Percentiles rank a stretch among this genome's conserved stretches.
Conservation (phyloP, 495 filamentous ascomycete genomes). For the Aspergillus bridgeri region DNA sequence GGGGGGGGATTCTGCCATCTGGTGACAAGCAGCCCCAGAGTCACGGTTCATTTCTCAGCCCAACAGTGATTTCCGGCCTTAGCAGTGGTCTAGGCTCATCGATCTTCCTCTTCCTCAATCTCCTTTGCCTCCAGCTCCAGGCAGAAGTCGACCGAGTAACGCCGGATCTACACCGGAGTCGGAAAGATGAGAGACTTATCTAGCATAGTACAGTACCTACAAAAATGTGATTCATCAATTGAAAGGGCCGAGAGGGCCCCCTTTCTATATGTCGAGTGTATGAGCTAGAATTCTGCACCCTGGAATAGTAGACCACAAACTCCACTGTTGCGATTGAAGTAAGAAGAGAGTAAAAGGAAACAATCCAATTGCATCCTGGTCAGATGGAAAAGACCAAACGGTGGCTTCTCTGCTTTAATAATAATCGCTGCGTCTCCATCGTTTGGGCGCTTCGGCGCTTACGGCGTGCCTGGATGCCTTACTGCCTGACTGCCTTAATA, state of each 20-base stretch:
- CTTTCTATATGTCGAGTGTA: too few relatives aligned
- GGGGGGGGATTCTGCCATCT: not conserved
- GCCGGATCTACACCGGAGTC: too few relatives aligned
- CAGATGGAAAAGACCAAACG: too few relatives aligned
- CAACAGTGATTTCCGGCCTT: not conserved
- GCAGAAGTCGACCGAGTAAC: not conserved
- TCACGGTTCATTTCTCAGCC: not conserved
- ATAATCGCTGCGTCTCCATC: constrained; percentile 1
- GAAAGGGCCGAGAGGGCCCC: too few relatives aligned
- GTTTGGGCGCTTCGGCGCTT: constrained; percentile 17
- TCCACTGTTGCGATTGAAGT: too few relatives aligned
- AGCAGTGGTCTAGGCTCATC: not conserved
- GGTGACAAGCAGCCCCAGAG: not conserved
- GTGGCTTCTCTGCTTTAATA: not conserved
- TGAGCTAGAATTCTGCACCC: too few relatives aligned
- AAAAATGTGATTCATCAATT: too few relatives aligned
- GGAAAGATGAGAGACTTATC: too few relatives aligned
- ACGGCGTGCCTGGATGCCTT: constrained; percentile 4
- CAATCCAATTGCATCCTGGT: too few relatives aligned
- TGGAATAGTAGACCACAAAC: too few relatives aligned
- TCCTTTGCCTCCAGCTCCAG: not conserved
- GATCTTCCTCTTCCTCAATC: not conserved
- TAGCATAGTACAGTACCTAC: too few relatives aligned
- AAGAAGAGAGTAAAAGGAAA: too few relatives aligned
- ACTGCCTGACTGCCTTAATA: not conserved